These are phyloP conservation scores for Talaromyces thailandensis DNA, from an alignment of 495 filamentous ascomycete species.

Conservation along the genomic window DNA sequence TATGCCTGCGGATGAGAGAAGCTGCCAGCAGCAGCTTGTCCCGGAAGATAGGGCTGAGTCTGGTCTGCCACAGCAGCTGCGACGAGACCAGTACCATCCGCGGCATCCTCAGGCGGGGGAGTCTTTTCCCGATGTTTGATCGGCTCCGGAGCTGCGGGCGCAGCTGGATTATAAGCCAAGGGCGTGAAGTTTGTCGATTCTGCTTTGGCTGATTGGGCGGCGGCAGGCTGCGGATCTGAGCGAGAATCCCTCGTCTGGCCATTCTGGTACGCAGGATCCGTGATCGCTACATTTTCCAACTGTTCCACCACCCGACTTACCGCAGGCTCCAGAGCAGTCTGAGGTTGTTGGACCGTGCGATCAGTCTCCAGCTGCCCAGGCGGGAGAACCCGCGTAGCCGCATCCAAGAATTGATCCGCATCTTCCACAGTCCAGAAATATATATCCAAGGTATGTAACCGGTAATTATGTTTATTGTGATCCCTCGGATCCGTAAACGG, in stretches of 20 bases:
- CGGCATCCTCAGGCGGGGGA: slow-evolving; percentile 68
- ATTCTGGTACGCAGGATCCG: slow-evolving; percentile 49
- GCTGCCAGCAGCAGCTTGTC: slow-evolving; percentile 9
- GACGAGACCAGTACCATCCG: slow-evolving; percentile 58
- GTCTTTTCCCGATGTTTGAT: slow-evolving; percentile 84
- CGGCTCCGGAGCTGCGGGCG: slow-evolving; percentile 74
- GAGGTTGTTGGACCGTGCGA: slow-evolving; percentile 37
- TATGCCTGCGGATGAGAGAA: slow-evolving; percentile 11
- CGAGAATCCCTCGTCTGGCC: slow-evolving; percentile 42
- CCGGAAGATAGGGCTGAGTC: slow-evolving; percentile 23
- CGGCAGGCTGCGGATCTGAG: slow-evolving; percentile 29
- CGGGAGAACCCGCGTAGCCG: slow-evolving; percentile 50
- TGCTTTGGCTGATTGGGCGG: slow-evolving; percentile 23
- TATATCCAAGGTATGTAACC: slow-evolving; percentile 74
- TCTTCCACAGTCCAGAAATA: slow-evolving; percentile 84
- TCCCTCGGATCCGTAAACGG: slow-evolving; percentile 60
- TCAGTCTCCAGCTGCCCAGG: slow-evolving; percentile 45
- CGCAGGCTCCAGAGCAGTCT: slow-evolving; percentile 38
- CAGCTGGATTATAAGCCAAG: slow-evolving; percentile 86
- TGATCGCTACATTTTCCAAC: slow-evolving; percentile 72
- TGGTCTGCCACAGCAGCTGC: slow-evolving; percentile 61
- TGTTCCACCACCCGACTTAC: slow-evolving; percentile 77
- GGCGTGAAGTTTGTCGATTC: slow-evolving; percentile 43
- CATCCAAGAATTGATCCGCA: slow-evolving; percentile 62
- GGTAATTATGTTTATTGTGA: slow-evolving; percentile 62